These are phyloP conservation scores for Linaria vulgaris DNA, from an alignment of 257 asterid genomes.

Conservation along the genomic window DNA sequence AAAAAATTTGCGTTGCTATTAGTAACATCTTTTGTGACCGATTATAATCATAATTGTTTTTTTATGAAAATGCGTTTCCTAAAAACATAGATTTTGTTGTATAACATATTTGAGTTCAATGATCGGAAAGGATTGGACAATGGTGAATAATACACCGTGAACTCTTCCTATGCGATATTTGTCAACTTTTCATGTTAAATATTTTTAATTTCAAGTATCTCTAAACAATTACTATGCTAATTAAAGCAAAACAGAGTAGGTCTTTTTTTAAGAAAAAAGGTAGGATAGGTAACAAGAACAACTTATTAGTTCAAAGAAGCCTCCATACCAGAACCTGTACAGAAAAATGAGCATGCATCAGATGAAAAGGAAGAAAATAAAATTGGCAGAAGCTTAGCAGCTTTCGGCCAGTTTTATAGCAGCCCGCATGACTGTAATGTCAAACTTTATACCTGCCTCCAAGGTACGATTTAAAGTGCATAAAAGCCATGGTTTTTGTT, in stretches of 20 bases:
- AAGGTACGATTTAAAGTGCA: conserved; percentile 71
- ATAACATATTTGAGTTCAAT: too few species aligned
- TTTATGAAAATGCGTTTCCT: too few species aligned
- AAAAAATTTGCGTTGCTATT: too few species aligned
- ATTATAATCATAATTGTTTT: too few species aligned
- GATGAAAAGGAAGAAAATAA: conserved; percentile 11
- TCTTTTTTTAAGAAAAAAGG: conserved; percentile 21
- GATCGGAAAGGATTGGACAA: too few species aligned
- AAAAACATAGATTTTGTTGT: too few species aligned
- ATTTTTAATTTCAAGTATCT: too few species aligned
- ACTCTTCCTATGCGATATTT: conserved; percentile 3
- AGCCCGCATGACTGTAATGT: background rate
- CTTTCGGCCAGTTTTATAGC: conserved; percentile 10
- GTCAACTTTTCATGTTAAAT: background rate
- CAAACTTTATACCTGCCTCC: conserved; percentile 58
- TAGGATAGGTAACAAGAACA: conserved; percentile 25
- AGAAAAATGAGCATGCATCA: conserved; percentile 18
- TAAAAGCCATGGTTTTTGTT: conserved; percentile 79
- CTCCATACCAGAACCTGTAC: conserved; percentile 91
- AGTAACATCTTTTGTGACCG: too few species aligned
- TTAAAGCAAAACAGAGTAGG: conserved; percentile 10
- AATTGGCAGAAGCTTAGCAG: conserved; percentile 14
- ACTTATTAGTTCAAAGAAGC: conserved; percentile 73
- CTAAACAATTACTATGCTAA: conserved; percentile 3
- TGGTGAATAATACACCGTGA: too few species aligned